Base-by-base conservation (phyloP, 2,329 filamentous ascomycete genomes). In the Ilyonectria robusta region DNA sequence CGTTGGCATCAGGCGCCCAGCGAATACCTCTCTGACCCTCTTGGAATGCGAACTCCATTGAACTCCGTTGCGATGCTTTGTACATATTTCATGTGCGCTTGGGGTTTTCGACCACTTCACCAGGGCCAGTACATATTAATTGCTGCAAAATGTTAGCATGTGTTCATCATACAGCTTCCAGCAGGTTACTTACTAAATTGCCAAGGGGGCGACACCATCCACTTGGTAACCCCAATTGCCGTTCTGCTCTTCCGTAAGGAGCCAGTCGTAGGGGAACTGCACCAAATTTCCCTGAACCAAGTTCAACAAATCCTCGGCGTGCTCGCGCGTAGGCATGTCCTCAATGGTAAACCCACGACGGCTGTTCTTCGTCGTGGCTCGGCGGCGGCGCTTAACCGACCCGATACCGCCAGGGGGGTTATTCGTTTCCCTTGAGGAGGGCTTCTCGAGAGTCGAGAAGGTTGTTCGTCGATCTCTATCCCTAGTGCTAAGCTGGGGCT, bases 161-260 rank as follows among this genome's bases (percentile, higher is more conserved):
- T 9, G 19, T 31, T 8, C n/a, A 46, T 35, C 47, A 11, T 31
- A 13, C 6, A 6, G 33, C 31, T 21, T 29, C 11, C 31, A 15
- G n/a, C 3, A 3, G 40, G 33, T 37, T 15, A 87, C 92, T 91
- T 86, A 94, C 93, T 99, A 99, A 77, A 99, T 98, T 83, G 98
- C 94, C 82, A 99, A 86, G 63, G 96, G 96, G 75, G 96, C 97
- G 78, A 99, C 92, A 80, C 97, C 92, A 80, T 99, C 96, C 62
- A 98, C 94, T 78, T 95, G 94, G 82, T 97, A 98, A 69, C 98
- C 88, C 96, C 96, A 99, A 78, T 98, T 97, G 63, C 94, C 94
- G 72, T 94, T 95, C 77, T 91, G 90, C 84, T 98, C 96, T 82
- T 98, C 96, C 62, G 92, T 93, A 74, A 93, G 89, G 60, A 97